Evolutionary conservation across 495 filamentous ascomycete species (phyloP).

Genomic region (Acidiella bohemica): DNA sequence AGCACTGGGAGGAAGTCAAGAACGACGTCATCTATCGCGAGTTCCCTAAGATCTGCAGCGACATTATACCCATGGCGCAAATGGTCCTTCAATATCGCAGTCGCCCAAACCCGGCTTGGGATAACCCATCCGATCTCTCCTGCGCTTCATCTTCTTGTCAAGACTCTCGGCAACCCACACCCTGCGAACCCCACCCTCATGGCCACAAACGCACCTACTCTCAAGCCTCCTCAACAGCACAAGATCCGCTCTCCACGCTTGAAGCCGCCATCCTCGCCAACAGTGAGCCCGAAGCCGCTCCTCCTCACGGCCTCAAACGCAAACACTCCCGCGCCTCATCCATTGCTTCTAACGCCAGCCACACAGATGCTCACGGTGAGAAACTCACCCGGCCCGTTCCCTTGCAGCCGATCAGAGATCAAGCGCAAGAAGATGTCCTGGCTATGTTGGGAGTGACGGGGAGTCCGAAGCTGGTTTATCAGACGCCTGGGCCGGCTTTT

Average conservation of each 20-base stretch:
- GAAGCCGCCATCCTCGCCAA: not conserved
- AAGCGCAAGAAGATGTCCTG: conserved; percentile 28
- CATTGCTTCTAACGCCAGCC: conserved; percentile 3
- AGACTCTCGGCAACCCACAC: too few species aligned
- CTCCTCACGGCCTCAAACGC: not conserved
- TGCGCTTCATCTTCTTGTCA: too few species aligned
- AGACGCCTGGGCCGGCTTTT: conserved; percentile 23
- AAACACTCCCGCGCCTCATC: conserved; percentile 9
- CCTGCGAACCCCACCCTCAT: not conserved
- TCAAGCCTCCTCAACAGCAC: too few species aligned
- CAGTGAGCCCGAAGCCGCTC: not conserved
- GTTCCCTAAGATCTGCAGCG: conserved; percentile 14
- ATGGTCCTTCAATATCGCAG: conserved; percentile 8
- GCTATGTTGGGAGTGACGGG: conserved; percentile 29
- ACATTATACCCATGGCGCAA: conserved; percentile 7
- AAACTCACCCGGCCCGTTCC: conserved; percentile 2
- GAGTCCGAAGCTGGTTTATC: conserved; percentile 26
- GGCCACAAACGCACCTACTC: not conserved
- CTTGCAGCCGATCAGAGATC: conserved; percentile 12
- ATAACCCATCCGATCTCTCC: not conserved
- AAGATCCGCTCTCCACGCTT: too few species aligned
- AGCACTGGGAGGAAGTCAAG: conserved; percentile 24
- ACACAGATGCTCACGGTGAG: too few species aligned
- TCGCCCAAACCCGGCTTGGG: conserved; percentile 8
- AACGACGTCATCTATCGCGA: conserved; percentile 26